Evolutionary conservation across 805 yeast genomes (phyloP).

Genomic region (Metschnikowia cerradonensis): DNA sequence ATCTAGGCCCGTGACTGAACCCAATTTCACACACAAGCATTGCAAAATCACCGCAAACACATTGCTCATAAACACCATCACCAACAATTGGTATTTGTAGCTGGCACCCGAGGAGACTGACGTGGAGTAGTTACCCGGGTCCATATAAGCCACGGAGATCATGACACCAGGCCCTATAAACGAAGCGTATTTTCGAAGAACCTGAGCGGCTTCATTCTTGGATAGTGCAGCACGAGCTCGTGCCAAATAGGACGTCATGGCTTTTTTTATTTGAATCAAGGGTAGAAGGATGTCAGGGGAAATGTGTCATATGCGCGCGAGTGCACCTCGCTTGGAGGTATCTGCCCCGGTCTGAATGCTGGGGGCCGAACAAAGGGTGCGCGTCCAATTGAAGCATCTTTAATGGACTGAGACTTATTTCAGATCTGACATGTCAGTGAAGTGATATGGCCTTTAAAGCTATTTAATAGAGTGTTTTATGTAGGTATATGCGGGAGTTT

Average conservation of each 20-base stretch:
- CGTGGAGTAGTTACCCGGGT: conserved; percentile 90
- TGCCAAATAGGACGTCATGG: conserved; percentile 2
- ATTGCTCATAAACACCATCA: conserved; percentile 72
- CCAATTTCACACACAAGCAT: conserved; percentile 77
- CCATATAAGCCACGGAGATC: conserved; percentile 89
- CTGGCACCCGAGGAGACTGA: conserved; percentile 87
- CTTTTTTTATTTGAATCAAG: neutral
- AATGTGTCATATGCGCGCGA: conserved; percentile 1
- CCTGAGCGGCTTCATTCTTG: conserved; percentile 11
- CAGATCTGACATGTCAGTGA: no score
- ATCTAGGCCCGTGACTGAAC: conserved; percentile 86
- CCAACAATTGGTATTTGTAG: conserved; percentile 67
- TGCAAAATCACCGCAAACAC: conserved; percentile 81
- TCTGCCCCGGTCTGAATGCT: neutral
- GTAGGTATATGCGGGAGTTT: no score
- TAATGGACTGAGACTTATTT: no score
- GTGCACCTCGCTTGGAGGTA: neutral
- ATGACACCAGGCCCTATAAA: conserved; percentile 87
- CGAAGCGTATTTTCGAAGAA: conserved; percentile 49
- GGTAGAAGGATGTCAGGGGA: neutral
- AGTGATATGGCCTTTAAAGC: no score
- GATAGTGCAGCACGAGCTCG: neutral
- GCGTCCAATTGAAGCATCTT: neutral
- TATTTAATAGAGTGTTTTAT: no score
- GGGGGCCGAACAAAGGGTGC: neutral